phyloP scores from a whole-genome alignment of 192 early-diverging fungal genomes.

The Pilaira anomala region DNA sequence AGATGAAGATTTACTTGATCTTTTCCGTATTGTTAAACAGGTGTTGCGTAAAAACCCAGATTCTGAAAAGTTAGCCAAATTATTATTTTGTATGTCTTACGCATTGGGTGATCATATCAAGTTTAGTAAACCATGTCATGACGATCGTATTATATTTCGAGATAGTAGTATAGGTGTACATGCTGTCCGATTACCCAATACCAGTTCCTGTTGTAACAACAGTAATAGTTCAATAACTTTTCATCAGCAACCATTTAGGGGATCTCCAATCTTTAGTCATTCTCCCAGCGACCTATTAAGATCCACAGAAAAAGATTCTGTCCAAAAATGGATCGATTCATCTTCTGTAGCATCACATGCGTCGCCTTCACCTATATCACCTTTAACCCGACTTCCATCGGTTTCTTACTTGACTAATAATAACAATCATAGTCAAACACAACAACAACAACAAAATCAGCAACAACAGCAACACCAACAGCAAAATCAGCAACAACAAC shows the following conservation, averaged over 20 bases:
- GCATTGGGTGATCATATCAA: constrained; percentile 31
- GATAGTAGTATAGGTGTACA: constrained; percentile 4
- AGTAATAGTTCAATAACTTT: not conserved
- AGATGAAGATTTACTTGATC: constrained; percentile 37
- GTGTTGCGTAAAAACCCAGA: constrained; percentile 28
- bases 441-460: not conserved
- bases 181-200: constrained; percentile 14
- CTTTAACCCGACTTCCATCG: constrained; percentile 4
- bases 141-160: constrained; percentile 23
- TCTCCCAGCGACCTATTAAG: not conserved
- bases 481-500: not conserved
- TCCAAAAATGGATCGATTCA: constrained; percentile 24
- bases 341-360: constrained; percentile 7
- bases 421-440: too few species aligned
- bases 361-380: not conserved
- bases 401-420: constrained; percentile 17
- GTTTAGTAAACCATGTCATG: constrained; percentile 25
- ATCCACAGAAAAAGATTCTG: constrained; percentile 6
- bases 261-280: not conserved
- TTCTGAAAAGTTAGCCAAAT: constrained; percentile 31
- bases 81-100: constrained; percentile 37
- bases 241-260: constrained; percentile 6
- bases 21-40: constrained; percentile 33
- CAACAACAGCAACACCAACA: not conserved
- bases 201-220: constrained; percentile 10